Base-by-base conservation (phyloP, 371 early-diverging fungal species). In the Apophysomyces variabilis region DNA sequence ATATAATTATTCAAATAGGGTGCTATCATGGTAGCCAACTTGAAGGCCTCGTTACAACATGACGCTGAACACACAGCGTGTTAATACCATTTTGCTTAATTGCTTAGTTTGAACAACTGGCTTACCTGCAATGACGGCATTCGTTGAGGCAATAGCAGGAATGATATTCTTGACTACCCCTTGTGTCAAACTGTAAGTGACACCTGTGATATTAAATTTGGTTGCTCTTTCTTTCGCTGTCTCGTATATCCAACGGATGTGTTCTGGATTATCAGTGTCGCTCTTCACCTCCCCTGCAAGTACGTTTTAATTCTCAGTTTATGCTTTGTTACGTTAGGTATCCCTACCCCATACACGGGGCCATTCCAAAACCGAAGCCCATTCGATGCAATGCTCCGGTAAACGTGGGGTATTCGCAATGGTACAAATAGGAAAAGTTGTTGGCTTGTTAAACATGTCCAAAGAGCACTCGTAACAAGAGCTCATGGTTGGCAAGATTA, bases 131-230 rank as follows among this genome's bases (percentile, higher is more conserved):
- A 99, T 90, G 43, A 99, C 91, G 14, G 99, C 99, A 68, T 99
- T 99, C 5, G 99, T 99, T 0, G 99, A 99, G 32, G 99, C 99
- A 68, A 99, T 98, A 11, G 99, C 99, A 1, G 99, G 99, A 67
- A 99, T 99, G 65, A 99, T 99, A 75, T 96, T 97, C 57, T 87
- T 87, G 6, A 99, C 99, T 14, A 98, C 98, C 11, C 97, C 98
- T 73, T 95, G 95, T 0, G 96, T 93, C 59, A 98, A 84, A n/a
- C 93, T 87, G 67, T 93, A 95, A 1, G 92, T 96, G 21, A 98
- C 92, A 13, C 97, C 98, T 5, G 84, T 71, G 58, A 98, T 98
- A 65, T 89, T 90, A 74, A 91, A 95, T 62, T 91, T 75, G 7
- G 76, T 71, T 7, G 95, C 97, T 12, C 99, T 87, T 38, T 77